phyloP scores from a whole-genome alignment of 768 basidiomycete genomes.

The Coprinopsis strossmayeri region DNA sequence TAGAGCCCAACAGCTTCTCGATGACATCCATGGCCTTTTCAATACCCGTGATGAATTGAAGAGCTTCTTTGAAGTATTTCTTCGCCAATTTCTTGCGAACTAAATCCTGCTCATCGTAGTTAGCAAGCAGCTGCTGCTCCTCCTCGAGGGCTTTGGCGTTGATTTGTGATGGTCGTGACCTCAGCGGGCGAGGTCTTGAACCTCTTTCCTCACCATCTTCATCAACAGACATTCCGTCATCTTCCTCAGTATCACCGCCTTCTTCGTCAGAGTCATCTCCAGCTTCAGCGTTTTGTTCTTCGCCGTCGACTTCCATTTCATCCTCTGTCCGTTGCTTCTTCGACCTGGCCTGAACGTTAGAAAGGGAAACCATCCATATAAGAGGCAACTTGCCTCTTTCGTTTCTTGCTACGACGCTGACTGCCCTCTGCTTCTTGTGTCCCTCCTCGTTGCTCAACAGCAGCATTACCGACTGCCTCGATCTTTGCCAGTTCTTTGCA shows the following conservation, averaged over 20 bases:
- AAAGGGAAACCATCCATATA: neutral
- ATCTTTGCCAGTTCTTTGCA: constrained; percentile 57
- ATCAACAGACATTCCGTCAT: constrained; percentile 31
- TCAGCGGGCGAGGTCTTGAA: constrained; percentile 44
- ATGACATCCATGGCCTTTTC: constrained; percentile 64
- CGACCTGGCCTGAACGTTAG: constrained; percentile 15
- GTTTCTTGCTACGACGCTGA: constrained; percentile 25
- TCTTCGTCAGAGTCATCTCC: constrained; percentile 34
- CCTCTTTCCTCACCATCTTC: constrained; percentile 24
- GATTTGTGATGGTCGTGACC: constrained; percentile 64
- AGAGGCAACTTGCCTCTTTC: constrained; percentile 22
- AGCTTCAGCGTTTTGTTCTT: too few species aligned
- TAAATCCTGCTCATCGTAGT: constrained; percentile 55
- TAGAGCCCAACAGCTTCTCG: constrained; percentile 78
- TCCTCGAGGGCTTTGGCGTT: constrained; percentile 61
- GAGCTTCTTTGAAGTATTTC: constrained; percentile 81
- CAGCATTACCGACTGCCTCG: constrained; percentile 50
- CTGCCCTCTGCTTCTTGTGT: constrained; percentile 15
- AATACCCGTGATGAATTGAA: constrained; percentile 66
- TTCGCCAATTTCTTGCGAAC: constrained; percentile 66
- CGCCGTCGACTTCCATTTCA: constrained; percentile 51
- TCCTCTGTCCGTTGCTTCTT: constrained; percentile 28
- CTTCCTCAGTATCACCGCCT: constrained; percentile 30
- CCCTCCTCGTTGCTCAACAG: constrained; percentile 17
- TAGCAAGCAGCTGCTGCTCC: constrained; percentile 69